Conservation (phyloP, 176 grass and related monocot genomes). For the Phyllostachys edulis region DNA sequence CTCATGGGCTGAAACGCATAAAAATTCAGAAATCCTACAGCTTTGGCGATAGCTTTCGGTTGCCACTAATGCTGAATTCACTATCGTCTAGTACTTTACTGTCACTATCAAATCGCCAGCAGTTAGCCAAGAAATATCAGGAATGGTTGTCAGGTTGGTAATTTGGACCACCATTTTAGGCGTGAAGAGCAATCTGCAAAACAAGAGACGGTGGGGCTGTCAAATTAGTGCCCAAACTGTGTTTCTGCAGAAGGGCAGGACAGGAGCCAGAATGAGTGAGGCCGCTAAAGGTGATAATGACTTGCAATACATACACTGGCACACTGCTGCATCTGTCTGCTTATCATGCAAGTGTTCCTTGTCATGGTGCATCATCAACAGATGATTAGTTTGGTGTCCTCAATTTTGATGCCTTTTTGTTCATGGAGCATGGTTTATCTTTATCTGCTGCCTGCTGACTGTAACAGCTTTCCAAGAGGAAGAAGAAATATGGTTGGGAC, state of each 20-base stretch:
- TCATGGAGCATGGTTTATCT: not conserved
- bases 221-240: not conserved
- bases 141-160: not conserved
- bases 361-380: too few relatives aligned
- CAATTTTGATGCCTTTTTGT: not conserved
- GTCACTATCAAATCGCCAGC: not conserved
- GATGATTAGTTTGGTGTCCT: too few relatives aligned
- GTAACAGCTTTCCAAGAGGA: not conserved
- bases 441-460: not conserved
- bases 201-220: not conserved
- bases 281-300: too few relatives aligned
- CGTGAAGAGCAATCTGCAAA: not conserved
- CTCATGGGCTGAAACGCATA: not conserved
- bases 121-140: not conserved
- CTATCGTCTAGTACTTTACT: not conserved
- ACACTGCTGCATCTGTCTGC: too few relatives aligned
- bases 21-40: not conserved
- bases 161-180: not conserved
- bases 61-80: not conserved
- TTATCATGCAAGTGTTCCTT: too few relatives aligned
- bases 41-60: not conserved
- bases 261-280: too few relatives aligned
- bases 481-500: too few relatives aligned
- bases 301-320: too few relatives aligned
- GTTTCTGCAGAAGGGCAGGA: not conserved